Base-by-base conservation (phyloP, 2,329 filamentous ascomycete genomes). In the Erysiphe pulchra region DNA sequence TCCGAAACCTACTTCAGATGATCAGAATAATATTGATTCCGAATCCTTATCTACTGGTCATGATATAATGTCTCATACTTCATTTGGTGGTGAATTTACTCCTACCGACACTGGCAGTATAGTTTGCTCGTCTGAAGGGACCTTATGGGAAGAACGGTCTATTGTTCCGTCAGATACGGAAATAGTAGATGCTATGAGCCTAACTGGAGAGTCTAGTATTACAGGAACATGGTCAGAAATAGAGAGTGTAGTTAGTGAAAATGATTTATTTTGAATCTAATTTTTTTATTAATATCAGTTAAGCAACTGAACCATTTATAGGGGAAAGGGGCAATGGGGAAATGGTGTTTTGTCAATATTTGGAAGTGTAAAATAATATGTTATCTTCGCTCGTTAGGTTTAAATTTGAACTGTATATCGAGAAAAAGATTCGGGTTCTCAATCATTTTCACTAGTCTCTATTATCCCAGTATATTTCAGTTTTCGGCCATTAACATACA, bases 191-290 rank as follows among this genome's bases (percentile, higher is more conserved):
- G 66, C 75, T 14, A 59, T 75, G 61, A 76, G 71, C 52, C 69
- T 73, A 50, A 71, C 69, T 52, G 70, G 69, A 31, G 57, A 60
- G 10, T 71, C 70, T 30, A 67, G 65, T 46, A 78, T 73, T 0
- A 73, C 74, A 0, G 65, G 66, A 1, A 75, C 69, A 57, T 78
- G 74, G 74, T 74, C 70, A 7, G 74, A 78, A 55, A 66, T 78
- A 13, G 74, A 71, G 48, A 77, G 73, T 50, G 66, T 73, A 12
- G 61, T 75, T 24, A 76, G 72, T 55, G 56, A 58, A 42, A 54
- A 55, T 47, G 56, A 58, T 52, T 14, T 16, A 30, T 9, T 18
- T 4, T 39, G 4, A 12, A 39, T 17, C 9, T 39, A 39, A 39
- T 28, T 28, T 28, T 28, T 8, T 28, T 8, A 28, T 28, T 9